Conservation (phyloP, 1,284 basidiomycete genomes). For the Rhodofomes roseus region DNA sequence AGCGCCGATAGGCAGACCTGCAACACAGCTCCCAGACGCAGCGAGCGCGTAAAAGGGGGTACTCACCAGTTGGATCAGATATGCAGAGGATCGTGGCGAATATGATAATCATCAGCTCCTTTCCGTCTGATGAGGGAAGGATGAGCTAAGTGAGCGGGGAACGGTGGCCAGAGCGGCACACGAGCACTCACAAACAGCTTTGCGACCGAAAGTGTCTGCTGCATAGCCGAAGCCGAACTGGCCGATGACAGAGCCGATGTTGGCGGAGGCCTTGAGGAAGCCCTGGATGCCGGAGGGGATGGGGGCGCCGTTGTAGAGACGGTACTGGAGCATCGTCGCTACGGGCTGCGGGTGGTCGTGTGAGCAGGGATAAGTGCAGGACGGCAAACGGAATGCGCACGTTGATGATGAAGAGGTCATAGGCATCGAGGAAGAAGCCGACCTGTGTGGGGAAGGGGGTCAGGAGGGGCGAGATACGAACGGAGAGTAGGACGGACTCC, state of each 20-base stretch:
- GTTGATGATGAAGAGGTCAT: constrained; percentile 79
- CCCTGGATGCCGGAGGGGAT: constrained; percentile 60
- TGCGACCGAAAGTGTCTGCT: constrained; percentile 67
- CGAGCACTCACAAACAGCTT: constrained; percentile 52
- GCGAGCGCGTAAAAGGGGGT: background rate
- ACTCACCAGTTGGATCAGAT: constrained; percentile 42
- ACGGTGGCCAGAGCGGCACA: background rate
- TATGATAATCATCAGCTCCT: constrained; percentile 79
- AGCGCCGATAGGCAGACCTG: too few species aligned
- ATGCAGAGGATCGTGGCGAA: constrained; percentile 63
- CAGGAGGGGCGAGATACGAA: constrained; percentile 3
- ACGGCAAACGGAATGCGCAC: constrained; percentile 31
- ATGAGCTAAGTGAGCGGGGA: background rate
- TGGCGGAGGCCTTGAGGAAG: constrained; percentile 64
- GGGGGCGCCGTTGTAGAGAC: constrained; percentile 52
- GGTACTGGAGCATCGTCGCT: constrained; percentile 72
- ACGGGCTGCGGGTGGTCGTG: constrained; percentile 46
- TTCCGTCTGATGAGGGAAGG: constrained; percentile 45
- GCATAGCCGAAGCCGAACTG: constrained; percentile 71
- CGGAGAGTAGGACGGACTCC: constrained; percentile 39
- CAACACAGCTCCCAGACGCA: too few species aligned
- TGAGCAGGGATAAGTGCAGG: constrained; percentile 1
- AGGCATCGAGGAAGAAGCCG: constrained; percentile 71
- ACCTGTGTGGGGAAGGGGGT: constrained; percentile 35
- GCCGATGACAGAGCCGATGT: constrained; percentile 73